These are phyloP conservation scores for Pseudopithomyces chartarum DNA, from an alignment of 2,329 filamentous ascomycete species.

Conservation along the genomic window DNA sequence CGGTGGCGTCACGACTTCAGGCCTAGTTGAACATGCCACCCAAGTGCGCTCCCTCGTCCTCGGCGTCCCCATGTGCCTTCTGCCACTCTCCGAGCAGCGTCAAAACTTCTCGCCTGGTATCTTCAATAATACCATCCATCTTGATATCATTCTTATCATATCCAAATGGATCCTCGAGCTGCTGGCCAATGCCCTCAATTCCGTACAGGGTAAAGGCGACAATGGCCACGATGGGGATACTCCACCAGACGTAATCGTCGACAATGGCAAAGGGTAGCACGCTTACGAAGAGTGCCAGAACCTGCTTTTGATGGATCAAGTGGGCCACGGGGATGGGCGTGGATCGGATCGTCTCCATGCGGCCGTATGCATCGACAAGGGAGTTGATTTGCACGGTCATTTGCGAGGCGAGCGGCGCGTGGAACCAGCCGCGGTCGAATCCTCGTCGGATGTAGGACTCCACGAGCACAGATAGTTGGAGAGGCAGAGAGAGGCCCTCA, in stretches of 20 bases:
- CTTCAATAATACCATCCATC: slow-evolving; percentile 68
- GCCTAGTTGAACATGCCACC: slow-evolving; percentile 41
- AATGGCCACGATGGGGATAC: slow-evolving; percentile 62
- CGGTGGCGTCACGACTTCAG: no score
- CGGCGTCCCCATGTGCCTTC: slow-evolving; percentile 34
- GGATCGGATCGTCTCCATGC: slow-evolving; percentile 69
- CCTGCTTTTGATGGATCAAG: slow-evolving; percentile 68
- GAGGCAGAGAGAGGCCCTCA: slow-evolving; percentile 62
- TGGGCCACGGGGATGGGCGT: slow-evolving; percentile 69
- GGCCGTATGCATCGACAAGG: slow-evolving; percentile 63
- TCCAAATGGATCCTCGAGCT: slow-evolving; percentile 70
- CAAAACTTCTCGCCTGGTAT: slow-evolving; percentile 62
- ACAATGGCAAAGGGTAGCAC: slow-evolving; percentile 69
- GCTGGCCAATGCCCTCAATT: slow-evolving; percentile 66
- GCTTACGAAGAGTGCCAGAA: slow-evolving; percentile 64
- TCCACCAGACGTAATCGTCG: slow-evolving; percentile 67
- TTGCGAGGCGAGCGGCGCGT: slow-evolving; percentile 62
- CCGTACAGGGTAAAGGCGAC: slow-evolving; percentile 69
- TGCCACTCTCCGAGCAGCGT: slow-evolving; percentile 65
- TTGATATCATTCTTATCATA: slow-evolving; percentile 71
- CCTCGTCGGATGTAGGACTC: slow-evolving; percentile 65
- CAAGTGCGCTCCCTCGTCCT: slow-evolving; percentile 25
- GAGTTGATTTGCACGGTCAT: slow-evolving; percentile 63
- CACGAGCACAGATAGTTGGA: slow-evolving; percentile 65
- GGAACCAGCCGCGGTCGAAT: slow-evolving; percentile 62